Conservation (phyloP, 805 yeast genomes). For the Candida vaughaniae region DNA sequence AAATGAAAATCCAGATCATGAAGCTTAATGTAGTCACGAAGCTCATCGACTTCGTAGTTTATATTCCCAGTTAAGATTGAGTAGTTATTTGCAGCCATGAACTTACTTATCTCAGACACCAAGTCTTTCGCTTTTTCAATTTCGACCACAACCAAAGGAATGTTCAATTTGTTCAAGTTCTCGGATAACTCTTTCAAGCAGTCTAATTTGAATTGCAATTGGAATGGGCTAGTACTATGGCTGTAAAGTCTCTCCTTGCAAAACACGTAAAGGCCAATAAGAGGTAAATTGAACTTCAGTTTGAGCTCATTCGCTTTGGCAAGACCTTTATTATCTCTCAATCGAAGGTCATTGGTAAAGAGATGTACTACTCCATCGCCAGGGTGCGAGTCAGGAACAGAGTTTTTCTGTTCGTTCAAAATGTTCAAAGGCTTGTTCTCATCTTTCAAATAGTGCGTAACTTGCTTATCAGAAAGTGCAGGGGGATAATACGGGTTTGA, state of each 20-base stretch:
- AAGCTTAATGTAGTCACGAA: slow-evolving; percentile 28
- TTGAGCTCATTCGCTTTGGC: slow-evolving; percentile 34
- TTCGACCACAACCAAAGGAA: slow-evolving; percentile 39
- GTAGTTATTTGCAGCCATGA: slow-evolving; percentile 22
- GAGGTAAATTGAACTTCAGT: slow-evolving; percentile 23
- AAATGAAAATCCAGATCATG: slow-evolving; percentile 5
- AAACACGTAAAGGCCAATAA: slow-evolving; percentile 42
- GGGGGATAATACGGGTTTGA: slow-evolving; percentile 14
- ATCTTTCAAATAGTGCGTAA: slow-evolving; percentile 23
- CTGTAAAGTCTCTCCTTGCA: slow-evolving; percentile 40
- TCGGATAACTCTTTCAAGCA: slow-evolving; percentile 29
- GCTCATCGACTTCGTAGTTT: slow-evolving; percentile 47
- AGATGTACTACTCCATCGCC: slow-evolving; percentile 41
- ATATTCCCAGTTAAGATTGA: slow-evolving; percentile 34
- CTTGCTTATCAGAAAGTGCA: slow-evolving; percentile 6
- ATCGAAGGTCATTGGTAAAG: slow-evolving; percentile 48
- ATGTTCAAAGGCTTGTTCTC: slow-evolving; percentile 29
- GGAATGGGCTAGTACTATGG: slow-evolving; percentile 45
- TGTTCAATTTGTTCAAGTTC: slow-evolving; percentile 29
- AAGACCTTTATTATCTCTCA: slow-evolving; percentile 44
- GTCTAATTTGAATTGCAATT: slow-evolving; percentile 36
- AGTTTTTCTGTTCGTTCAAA: slow-evolving; percentile 8
- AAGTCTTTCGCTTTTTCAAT: slow-evolving; percentile 35
- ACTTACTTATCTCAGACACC: slow-evolving; percentile 19
- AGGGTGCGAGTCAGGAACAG: not conserved